Percentiles rank a stretch among this genome's conserved stretches.
These are phyloP conservation scores for Sphagnum fallax DNA, from an alignment of 228 moss, liverwort and hornwort species.

Conservation along the genomic window DNA sequence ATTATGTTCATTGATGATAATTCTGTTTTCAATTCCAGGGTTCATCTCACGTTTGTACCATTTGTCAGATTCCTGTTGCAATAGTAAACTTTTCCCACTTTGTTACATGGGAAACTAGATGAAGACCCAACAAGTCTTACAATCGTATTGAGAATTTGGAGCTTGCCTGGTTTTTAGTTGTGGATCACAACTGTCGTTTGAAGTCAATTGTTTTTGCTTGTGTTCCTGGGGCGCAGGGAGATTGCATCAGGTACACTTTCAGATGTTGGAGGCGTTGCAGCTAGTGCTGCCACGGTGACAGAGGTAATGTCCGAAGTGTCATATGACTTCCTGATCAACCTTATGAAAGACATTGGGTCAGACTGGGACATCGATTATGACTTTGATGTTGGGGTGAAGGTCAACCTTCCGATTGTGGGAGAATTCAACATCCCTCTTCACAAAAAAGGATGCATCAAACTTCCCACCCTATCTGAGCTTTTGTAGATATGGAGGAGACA, in stretches of 20 bases:
- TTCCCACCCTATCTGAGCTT: slow-evolving; percentile 63
- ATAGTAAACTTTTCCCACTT: no score
- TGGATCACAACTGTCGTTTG: no score
- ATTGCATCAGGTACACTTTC: slow-evolving; percentile 46
- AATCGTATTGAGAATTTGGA: no score
- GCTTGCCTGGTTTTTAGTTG: no score
- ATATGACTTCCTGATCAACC: slow-evolving; percentile 50
- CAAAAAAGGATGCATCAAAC: slow-evolving; percentile 48
- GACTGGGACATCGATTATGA: slow-evolving; percentile 96
- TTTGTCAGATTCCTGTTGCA: no score
- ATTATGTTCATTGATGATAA: no score
- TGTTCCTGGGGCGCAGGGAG: slow-evolving; percentile 28
- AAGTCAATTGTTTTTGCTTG: neutral
- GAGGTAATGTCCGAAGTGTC: slow-evolving; percentile 52
- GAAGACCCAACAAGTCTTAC: no score
- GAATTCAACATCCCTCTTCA: slow-evolving; percentile 52
- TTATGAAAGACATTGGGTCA: slow-evolving; percentile 65
- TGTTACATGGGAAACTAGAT: no score
- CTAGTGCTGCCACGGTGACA: slow-evolving; percentile 22
- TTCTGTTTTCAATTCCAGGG: no score
- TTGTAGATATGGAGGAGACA: slow-evolving; percentile 12
- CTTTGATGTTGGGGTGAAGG: slow-evolving; percentile 54
- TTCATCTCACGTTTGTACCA: no score
- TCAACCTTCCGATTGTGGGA: slow-evolving; percentile 65
- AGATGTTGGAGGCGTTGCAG: slow-evolving; percentile 27